phyloP scores from a whole-genome alignment of 2,329 filamentous ascomycete species.

The Penicillium sp. region DNA sequence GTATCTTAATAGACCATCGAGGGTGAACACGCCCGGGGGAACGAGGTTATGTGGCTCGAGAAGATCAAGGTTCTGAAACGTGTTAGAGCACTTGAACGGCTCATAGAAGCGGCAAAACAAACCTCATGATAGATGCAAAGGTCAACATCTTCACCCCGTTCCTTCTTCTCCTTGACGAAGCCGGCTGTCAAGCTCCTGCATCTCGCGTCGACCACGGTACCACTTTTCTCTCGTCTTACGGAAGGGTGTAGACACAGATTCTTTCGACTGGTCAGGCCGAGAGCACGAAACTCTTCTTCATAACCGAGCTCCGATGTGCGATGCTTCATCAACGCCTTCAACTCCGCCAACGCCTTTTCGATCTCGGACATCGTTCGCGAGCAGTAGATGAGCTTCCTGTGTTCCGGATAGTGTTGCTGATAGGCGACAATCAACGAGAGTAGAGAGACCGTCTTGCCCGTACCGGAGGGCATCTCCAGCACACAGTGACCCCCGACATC shows the following conservation, averaged over 20 bases:
- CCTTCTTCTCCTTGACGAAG: constrained; percentile 97
- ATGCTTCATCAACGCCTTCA: constrained; percentile 93
- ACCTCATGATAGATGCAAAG: constrained; percentile 94
- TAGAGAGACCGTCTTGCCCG: constrained; percentile 93
- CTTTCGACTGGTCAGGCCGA: constrained; percentile 92
- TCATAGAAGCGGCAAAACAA: constrained; percentile 22
- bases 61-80: constrained; percentile 73
- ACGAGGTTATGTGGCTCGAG: constrained; percentile 93
- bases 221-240: constrained; percentile 94
- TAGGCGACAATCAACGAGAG: constrained; percentile 95
- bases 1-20: constrained; percentile 82
- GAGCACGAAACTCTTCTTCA: constrained; percentile 85
- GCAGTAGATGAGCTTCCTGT: constrained; percentile 96
- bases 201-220: constrained; percentile 85
- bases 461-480: constrained; percentile 97
- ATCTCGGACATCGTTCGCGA: constrained; percentile 99
- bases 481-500: constrained; percentile 94
- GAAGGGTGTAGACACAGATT: constrained; percentile 95
- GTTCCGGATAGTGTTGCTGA: constrained; percentile 87
- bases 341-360: constrained; percentile 88
- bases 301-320: constrained; percentile 81
- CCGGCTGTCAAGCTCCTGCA: constrained; percentile 93
- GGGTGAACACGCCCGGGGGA: constrained; percentile 90
- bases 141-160: constrained; percentile 88
- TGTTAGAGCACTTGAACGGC: constrained; percentile 19